Evolutionary conservation across 2,329 filamentous ascomycete species (phyloP), one percentile per base, ranked within the genome.

Genomic region (Aspergillus unguis): DNA sequence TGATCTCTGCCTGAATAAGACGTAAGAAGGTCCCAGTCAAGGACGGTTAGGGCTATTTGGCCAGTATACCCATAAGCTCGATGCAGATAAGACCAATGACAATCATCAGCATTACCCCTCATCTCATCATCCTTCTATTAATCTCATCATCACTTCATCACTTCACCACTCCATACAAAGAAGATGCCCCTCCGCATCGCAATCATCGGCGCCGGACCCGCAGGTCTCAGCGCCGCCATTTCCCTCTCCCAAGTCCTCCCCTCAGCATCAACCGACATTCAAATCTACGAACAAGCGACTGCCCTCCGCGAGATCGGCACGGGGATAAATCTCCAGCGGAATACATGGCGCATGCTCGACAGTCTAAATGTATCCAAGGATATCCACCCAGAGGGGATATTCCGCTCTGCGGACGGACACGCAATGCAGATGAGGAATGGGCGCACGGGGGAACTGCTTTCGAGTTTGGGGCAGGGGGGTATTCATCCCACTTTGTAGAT

Each of bases 261-360:
- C 0, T 56, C 50, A 26, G 48, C 54, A 3, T 43, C 44, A 17
- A 17, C 17, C 17, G 17, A 17, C n/a, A 7, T 54, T 1, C 42
- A 38, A 4, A 33, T 58, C 17, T 58, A 58, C n/a, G 56, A 58
- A 8, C 54, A 58, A 29, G 54, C 54, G 1, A 40, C 31, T 3
- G 51, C 50, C 38, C 41, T 58, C 0, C 48, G 51, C 6, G 56
- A 58, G 29, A 48, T 54, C 2, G 56, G 56, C 8, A 52, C 54
- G 2, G 56, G 54, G 0, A 51, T 56, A n/a, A 56, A 49, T 26
- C 42, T 56, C 4, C 54, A 56, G 9, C 45, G 46, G 1, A 58
- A 58, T 7, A 56, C 54, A 1, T 58, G 56, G 51, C 56, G 54
- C 9, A 58, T 54, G 54, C 27, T 56, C 4, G 56, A 58, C 4